Percentiles rank a stretch among this genome's conserved stretches.
These are phyloP conservation scores for Paspalum vaginatum DNA, from an alignment of 176 grass and related monocot species.

Conservation along the genomic window DNA sequence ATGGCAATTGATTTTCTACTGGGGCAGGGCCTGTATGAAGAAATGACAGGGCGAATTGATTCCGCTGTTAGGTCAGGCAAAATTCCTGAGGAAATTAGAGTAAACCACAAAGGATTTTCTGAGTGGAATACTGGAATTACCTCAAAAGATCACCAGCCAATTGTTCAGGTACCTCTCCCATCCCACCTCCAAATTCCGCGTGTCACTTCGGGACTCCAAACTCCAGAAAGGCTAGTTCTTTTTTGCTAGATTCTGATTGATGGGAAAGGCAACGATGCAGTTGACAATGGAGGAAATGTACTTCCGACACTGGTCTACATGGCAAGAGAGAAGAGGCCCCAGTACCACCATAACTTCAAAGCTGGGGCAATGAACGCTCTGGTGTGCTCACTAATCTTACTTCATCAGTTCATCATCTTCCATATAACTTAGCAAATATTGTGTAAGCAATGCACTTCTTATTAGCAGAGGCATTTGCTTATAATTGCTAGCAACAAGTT, in stretches of 20 bases:
- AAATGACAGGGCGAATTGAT: slow-evolving; percentile 59
- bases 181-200: background rate
- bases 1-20: slow-evolving; percentile 4
- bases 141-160: slow-evolving; percentile 62
- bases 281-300: slow-evolving; percentile 41
- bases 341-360: slow-evolving; percentile 83
- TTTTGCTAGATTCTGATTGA: slow-evolving; percentile 65
- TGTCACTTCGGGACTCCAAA: no score
- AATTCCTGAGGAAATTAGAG: slow-evolving; percentile 52
- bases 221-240: no score
- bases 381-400: slow-evolving; percentile 39
- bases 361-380: slow-evolving; percentile 85
- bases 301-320: slow-evolving; percentile 89
- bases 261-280: slow-evolving; percentile 45
- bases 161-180: slow-evolving; percentile 59
- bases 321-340: slow-evolving; percentile 80
- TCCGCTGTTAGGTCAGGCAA: slow-evolving; percentile 46
- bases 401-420: background rate
- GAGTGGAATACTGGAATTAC: slow-evolving; percentile 55
- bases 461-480: background rate
- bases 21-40: slow-evolving; percentile 56
- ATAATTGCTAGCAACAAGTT: slow-evolving; percentile 4
- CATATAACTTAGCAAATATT: slow-evolving; percentile 15
- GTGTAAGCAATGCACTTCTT: background rate
- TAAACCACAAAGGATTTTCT: slow-evolving; percentile 64